Conservation (phyloP, 495 filamentous ascomycete species). For the Annulohypoxylon maeteangense region DNA sequence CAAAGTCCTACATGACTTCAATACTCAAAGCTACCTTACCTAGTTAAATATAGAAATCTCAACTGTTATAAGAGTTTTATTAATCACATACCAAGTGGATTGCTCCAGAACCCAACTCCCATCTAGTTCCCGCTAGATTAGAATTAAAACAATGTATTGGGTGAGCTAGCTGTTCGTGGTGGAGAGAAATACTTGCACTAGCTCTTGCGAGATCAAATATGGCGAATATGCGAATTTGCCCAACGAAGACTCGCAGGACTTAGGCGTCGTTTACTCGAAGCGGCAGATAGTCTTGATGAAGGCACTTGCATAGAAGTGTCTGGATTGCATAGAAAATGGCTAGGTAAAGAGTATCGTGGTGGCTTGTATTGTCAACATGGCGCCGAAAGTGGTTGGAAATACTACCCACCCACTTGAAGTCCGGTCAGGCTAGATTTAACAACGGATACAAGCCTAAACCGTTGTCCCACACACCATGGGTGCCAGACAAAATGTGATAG, state of each 20-base stretch:
- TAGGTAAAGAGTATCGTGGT: constrained; percentile 14
- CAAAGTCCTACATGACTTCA: not conserved
- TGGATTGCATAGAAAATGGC: constrained; percentile 3
- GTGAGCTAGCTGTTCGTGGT: constrained; percentile 21
- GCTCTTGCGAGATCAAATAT: constrained; percentile 18
- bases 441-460: constrained; percentile 31
- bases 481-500: constrained; percentile 33
- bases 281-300: constrained; percentile 8
- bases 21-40: not conserved
- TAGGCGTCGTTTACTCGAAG: constrained; percentile 1
- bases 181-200: constrained; percentile 16
- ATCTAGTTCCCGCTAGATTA: constrained; percentile 30
- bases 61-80: constrained; percentile 32
- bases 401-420: constrained; percentile 31
- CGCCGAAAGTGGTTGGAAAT: constrained; percentile 18
- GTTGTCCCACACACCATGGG: constrained; percentile 26
- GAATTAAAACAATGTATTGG: constrained; percentile 19
- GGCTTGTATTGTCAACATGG: constrained; percentile 26
- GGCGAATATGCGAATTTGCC: constrained; percentile 9
- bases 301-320: not conserved
- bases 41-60: not conserved
- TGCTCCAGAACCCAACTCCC: constrained; percentile 27
- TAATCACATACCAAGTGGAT: constrained; percentile 28
- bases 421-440: constrained; percentile 38
- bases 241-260: constrained; percentile 8